Base-by-base conservation (phyloP, 2,329 filamentous ascomycete genomes). In the Metarhizium album region DNA sequence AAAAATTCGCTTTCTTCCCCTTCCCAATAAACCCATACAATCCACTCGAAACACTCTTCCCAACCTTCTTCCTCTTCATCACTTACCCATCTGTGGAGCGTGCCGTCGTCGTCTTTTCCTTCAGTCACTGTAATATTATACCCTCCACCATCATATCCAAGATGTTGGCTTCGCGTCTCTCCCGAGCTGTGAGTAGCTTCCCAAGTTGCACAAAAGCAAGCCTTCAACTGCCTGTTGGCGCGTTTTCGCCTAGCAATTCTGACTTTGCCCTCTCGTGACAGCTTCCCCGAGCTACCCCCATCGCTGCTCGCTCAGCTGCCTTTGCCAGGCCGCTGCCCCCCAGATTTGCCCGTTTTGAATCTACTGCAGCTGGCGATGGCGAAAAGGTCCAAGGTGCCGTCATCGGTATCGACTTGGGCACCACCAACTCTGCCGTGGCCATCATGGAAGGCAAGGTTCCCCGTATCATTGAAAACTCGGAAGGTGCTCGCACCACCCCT, bases 351-450 rank as follows among this genome's bases (percentile, higher is more conserved):
- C 79, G 86, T 64, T 89, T 86, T 75, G 85, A 86, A 70, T 86
- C 83, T 40, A 85, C 87, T 60, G 58, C 63, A 50, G 58, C 66
- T 50, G 62, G 60, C 24, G 62, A 67, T 47, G 60, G 61, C 38
- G 83, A 86, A 59, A 96, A 96, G 82, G 88, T 97, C 55, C 88
- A 91, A 76, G 93, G 93, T 67, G 75, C 87, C 65, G 91, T 97
- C 70, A 96, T 97, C 66, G 93, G 93, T 84, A 96, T 97, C 70
- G 91, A 97, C 80, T 75, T 97, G 66, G 91, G 91, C 67, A 97
- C 91, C 67, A 97, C 91, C 64, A 97, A 97, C 82, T 96, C 91
- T 54, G 91, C 91, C 52, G 91, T 97, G 55, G 91, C 90, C 65
- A 78, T 97, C 59, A 95, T 97, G 90, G 91, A 97, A 79, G 93